These are phyloP conservation scores for Ligustrum vulgare DNA, from an alignment of 257 asterid species.

Conservation along the genomic window DNA sequence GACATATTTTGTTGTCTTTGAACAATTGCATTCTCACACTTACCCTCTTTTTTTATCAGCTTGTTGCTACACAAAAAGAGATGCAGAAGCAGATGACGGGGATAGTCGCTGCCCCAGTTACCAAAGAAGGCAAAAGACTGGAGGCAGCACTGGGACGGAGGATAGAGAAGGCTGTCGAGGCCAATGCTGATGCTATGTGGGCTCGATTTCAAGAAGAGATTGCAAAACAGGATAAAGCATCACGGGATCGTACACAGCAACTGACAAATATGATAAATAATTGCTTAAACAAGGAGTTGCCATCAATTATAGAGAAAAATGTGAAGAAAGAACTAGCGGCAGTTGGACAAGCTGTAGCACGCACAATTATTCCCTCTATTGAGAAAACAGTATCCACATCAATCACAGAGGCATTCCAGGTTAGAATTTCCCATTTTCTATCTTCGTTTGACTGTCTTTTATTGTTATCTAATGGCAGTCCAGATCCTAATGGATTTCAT, in stretches of 20 bases:
- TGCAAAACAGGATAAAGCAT: conserved; percentile 35
- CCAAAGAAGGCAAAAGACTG: conserved; percentile 83
- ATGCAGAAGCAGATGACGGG: conserved; percentile 64
- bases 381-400: conserved; percentile 78
- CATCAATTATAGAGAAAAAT: conserved; percentile 59
- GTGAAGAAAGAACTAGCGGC: conserved; percentile 74
- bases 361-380: conserved; percentile 59
- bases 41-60: conserved; percentile 39
- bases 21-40: conserved; percentile 3
- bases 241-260: not conserved
- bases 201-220: conserved; percentile 89
- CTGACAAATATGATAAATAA: conserved; percentile 2
- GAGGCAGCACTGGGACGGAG: conserved; percentile 76
- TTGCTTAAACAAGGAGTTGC: not conserved
- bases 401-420: conserved; percentile 82
- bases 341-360: conserved; percentile 79
- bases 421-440: conserved; percentile 23
- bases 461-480: conserved; percentile 1
- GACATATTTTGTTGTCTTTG: conserved; percentile 4
- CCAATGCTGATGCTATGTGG: conserved; percentile 83
- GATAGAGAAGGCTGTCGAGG: conserved; percentile 79
- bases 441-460: not conserved
- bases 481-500: conserved; percentile 27
- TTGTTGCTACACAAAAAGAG: conserved; percentile 48
- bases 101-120: conserved; percentile 62